Conservation (phyloP, 2,329 filamentous ascomycete species). For the Beauveria bassiana region DNA sequence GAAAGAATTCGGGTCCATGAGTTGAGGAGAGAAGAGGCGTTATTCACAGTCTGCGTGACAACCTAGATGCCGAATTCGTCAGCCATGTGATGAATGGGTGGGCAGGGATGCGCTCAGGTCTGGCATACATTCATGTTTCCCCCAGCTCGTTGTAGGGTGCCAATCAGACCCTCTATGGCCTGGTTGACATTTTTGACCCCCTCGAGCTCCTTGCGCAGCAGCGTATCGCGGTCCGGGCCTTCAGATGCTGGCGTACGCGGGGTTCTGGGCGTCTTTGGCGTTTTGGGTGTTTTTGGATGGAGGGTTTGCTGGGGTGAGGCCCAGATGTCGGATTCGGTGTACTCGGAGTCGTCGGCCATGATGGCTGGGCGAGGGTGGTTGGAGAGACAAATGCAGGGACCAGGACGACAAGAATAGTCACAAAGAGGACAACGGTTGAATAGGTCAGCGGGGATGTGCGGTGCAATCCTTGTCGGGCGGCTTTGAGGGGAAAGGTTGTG, state of each 20-base stretch:
- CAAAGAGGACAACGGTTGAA: not conserved
- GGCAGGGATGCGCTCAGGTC: not conserved
- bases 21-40: constrained; percentile 81
- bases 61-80: constrained; percentile 38
- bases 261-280: constrained; percentile 41
- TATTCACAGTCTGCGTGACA: constrained; percentile 76
- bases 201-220: constrained; percentile 70
- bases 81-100: not conserved
- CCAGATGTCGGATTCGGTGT: constrained; percentile 43
- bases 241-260: constrained; percentile 37
- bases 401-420: not conserved
- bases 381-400: not conserved
- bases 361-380: constrained; percentile 5
- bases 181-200: constrained; percentile 80
- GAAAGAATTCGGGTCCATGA: constrained; percentile 95
- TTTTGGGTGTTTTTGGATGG: constrained; percentile 28
- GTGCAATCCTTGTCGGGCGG: not conserved
- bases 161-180: constrained; percentile 72
- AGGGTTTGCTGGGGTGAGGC: constrained; percentile 33
- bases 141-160: constrained; percentile 62
- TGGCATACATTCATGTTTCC: constrained; percentile 65
- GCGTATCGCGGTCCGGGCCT: constrained; percentile 60
- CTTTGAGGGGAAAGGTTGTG: not conserved
- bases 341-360: constrained; percentile 39
- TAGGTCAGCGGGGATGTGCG: not conserved